Base-by-base conservation (phyloP, 1,139 yeast species). In the Hemisphaericaspora lyxosophila region DNA sequence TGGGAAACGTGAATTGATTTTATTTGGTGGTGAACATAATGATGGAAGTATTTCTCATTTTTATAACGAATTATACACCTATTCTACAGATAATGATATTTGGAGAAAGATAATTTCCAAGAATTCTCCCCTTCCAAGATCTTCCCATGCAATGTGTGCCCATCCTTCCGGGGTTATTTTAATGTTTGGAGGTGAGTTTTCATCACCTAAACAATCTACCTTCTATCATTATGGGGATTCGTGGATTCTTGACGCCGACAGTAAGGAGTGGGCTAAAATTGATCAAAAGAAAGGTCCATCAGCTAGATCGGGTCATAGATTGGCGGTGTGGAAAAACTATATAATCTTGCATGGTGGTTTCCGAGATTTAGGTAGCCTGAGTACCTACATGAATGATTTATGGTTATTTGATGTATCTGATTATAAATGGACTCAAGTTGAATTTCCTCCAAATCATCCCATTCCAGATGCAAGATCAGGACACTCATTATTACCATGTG, bases 191-290 rank as follows among this genome's bases (percentile, higher is more conserved):
- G 98, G 98, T 49, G 98, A 92, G 61, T 92, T 92, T 53, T 87
- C 97, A 2, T 86, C 96, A 6, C 97, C 97, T 2, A 92, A 90
- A 55, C 98, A 92, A 60, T 82, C 89, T 35, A 88, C 97, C 0
- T 92, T 92, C 60, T 94, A 92, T 60, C 98, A 92, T 61, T 92
- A 88, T 59, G 94, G 96, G 14, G 98, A 92, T 55, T 85, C 96
- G 3, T 92, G 97, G 97, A 72, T 90, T 38, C 67, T 92, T 44
- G 97, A 92, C 53, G 78, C 90, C 1, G 80, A 77, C 23, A 70
- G 84, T 12, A 88, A 86, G 53, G 96, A 89, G 61, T 92, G 97
- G 97, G 73, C 86, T 17, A 89, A 89, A 55, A 66, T 89, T 6
- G 97, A 92, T 40, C 68, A 70, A 35, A 85, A 82, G 48, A 76